Evolutionary conservation across 2,329 filamentous ascomycete species (phyloP), one percentile per base, ranked within the genome.

Genomic region (Ophiocordyceps camponoti-rufipedis): DNA sequence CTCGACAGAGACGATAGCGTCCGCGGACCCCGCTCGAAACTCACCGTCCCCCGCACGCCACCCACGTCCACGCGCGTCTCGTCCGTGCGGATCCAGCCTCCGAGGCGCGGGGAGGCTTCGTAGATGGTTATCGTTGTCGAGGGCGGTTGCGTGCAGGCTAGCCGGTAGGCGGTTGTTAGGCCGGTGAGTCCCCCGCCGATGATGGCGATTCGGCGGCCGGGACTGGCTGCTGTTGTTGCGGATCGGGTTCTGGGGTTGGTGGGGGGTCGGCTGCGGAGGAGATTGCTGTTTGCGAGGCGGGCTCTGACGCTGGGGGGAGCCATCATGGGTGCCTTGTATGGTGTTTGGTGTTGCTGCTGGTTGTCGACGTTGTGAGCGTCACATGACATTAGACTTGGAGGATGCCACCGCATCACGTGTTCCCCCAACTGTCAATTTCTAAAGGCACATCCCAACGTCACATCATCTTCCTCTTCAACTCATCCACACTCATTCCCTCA

Each of bases 141-240:
- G 42, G 61, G 48, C 4, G 80, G 76, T n/a, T 83, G 71, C 54
- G 79, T 68, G 52, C 75, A 75, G 12, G 78, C 70, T 41, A 94
- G 69, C 60, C 85, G 87, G 66, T 85, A 85, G 29, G 86, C 85
- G 38, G 79, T 72, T 33, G 81, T 75, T 43, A 94, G 72, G 44
- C 87, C 87, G 1, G 85, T 91, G 57, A 94, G 79, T 39, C 87
- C 87, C 48, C 80, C 85, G 45, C 87, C 87, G 29, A 93, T 62
- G 44, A 93, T 70, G 23, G 82, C 85, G 46, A 85, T 65, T 18
- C 62, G 52, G 46, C 61, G 54, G 16, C 53, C 53, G 28, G 55
- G 51, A n/a, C 48, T 49, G 40, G 48, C 43, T 3, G 55, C 52
- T 14, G 47, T 47, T 5, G 55, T 53, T n/a, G 47, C 47, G 44